phyloP scores from a whole-genome alignment of 2,329 filamentous ascomycete species.

The Clarireedia homoeocarpa region DNA sequence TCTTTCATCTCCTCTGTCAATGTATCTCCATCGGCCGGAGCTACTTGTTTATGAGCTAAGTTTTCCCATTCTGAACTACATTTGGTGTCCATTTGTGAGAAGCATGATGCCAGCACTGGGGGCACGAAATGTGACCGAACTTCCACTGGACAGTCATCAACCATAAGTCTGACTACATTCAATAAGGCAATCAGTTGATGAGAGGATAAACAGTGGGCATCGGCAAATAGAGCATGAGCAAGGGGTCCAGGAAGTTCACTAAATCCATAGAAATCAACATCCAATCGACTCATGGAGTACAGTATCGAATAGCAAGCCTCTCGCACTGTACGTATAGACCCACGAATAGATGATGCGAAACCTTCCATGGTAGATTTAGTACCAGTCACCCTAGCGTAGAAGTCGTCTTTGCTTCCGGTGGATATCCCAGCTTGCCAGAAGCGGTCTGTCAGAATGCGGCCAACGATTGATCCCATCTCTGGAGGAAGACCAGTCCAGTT shows the following conservation, averaged over 20 bases:
- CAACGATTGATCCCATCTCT: constrained; percentile 71
- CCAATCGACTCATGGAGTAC: constrained; percentile 84
- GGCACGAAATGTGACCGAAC: constrained; percentile 75
- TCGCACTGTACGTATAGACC: constrained; percentile 78
- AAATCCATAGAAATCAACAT: constrained; percentile 86
- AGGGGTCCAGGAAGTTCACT: constrained; percentile 73
- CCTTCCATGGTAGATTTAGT: constrained; percentile 88
- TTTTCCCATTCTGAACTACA: constrained; percentile 81
- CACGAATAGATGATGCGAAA: constrained; percentile 86
- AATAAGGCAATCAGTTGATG: constrained; percentile 93
- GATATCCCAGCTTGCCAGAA: constrained; percentile 99
- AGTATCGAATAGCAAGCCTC: constrained; percentile 93
- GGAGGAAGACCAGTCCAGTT: constrained; percentile 73
- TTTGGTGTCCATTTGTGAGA: constrained; percentile 79
- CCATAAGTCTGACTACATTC: constrained; percentile 78
- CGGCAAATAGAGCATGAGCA: constrained; percentile 74
- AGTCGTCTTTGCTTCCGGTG: constrained; percentile 89
- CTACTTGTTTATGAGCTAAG: constrained; percentile 55
- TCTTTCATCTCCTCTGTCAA: constrained; percentile 96
- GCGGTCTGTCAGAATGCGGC: constrained; percentile 79
- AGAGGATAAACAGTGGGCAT: constrained; percentile 75
- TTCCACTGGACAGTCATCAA: constrained; percentile 83
- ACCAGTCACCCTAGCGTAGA: constrained; percentile 83
- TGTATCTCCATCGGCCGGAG: constrained; percentile 63
- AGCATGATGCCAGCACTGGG: constrained; percentile 72